phyloP scores from a whole-genome alignment of 495 filamentous ascomycete genomes.

The Lasiosphaeria ovina region DNA sequence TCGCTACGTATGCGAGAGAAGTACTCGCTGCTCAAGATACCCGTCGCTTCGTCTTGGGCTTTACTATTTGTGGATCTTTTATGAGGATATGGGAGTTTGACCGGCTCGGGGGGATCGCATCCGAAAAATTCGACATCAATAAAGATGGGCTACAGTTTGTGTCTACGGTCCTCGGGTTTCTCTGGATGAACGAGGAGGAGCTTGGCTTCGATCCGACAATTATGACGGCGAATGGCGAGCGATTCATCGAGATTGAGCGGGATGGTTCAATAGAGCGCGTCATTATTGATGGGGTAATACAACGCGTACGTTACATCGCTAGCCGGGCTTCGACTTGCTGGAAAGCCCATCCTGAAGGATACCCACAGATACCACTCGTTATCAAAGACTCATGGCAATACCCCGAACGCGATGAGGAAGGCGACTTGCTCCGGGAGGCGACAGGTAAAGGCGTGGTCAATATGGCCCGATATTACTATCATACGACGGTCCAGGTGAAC shows the following conservation, averaged over 20 bases:
- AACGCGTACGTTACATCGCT: conserved; percentile 33
- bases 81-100: too few species aligned
- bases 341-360: conserved; percentile 39
- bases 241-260: conserved; percentile 35
- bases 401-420: conserved; percentile 45
- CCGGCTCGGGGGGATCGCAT: too few species aligned
- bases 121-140: too few species aligned
- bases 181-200: too few species aligned
- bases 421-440: conserved; percentile 37
- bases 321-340: too few species aligned
- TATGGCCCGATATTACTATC: conserved; percentile 44
- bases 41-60: too few species aligned
- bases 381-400: conserved; percentile 54
- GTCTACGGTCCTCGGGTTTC: too few species aligned
- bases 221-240: conserved; percentile 29
- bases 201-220: too few species aligned
- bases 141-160: too few species aligned
- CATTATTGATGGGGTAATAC: conserved; percentile 44
- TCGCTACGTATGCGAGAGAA: too few species aligned
- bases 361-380: conserved; percentile 37
- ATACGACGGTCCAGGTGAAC: conserved; percentile 41
- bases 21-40: too few species aligned
- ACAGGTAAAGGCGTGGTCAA: conserved; percentile 38
- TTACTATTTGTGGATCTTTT: too few species aligned
- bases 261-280: conserved; percentile 40